A percentile compares a stretch with the other conserved stretches of the same genome.
Conservation (phyloP, 2,329 filamentous ascomycete genomes). For the Coniochaeta sp. region DNA sequence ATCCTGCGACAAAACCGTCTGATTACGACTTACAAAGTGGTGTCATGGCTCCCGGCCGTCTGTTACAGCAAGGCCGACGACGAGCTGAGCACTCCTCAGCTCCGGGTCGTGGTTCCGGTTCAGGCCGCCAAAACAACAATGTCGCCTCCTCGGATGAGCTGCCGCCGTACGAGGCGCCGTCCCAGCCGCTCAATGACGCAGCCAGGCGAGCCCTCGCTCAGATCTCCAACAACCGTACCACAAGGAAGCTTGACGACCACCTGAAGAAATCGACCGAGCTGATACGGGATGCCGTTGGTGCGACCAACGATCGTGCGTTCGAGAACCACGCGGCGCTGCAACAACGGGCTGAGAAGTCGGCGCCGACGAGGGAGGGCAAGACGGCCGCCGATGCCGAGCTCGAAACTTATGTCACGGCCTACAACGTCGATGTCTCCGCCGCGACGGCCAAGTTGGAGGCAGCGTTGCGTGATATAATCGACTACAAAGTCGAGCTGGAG, state of each 20-base stretch:
- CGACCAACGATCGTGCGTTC: conserved; percentile 40
- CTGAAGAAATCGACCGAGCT: conserved; percentile 35
- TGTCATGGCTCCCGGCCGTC: conserved; percentile 3
- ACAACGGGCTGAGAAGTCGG: conserved; percentile 24
- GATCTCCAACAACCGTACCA: conserved; percentile 33
- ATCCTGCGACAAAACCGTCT: neutral
- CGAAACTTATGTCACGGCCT: conserved; percentile 26
- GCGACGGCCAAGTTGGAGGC: conserved; percentile 25
- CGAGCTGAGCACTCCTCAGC: conserved; percentile 5
- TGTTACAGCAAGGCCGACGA: conserved; percentile 11
- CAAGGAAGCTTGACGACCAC: conserved; percentile 36
- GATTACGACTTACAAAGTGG: neutral
- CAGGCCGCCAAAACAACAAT: no score
- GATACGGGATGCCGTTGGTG: conserved; percentile 37
- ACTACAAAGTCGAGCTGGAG: conserved; percentile 40
- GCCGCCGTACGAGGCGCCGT: conserved; percentile 44
- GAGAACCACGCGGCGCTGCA: conserved; percentile 27
- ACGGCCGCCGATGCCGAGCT: conserved; percentile 16
- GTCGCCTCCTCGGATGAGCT: conserved; percentile 22
- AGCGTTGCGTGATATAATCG: conserved; percentile 40
- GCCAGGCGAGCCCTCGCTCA: conserved; percentile 33
- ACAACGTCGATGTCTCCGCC: neutral
- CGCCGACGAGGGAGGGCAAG: conserved; percentile 7
- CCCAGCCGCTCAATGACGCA: conserved; percentile 33
- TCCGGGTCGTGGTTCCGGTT: conserved; percentile 1